Evolutionary conservation across 805 yeast species (phyloP).

Genomic region (Myxozyma geophila): DNA sequence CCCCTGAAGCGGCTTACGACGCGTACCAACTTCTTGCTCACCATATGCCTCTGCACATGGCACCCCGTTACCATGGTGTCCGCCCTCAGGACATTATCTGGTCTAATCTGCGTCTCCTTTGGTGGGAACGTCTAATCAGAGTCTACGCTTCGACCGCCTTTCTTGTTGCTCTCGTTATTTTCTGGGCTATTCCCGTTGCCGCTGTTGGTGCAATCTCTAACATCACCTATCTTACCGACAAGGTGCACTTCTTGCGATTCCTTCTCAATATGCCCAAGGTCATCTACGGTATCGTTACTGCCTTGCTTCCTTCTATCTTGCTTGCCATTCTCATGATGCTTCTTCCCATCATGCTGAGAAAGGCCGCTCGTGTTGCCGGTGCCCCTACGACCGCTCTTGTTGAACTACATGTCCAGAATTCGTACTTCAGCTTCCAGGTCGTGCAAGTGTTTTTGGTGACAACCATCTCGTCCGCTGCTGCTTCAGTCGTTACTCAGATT

Average conservation of each 20-base stretch:
- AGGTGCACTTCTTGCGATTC: slow-evolving; percentile 75
- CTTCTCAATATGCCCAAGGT: slow-evolving; percentile 71
- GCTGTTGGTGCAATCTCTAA: slow-evolving; percentile 94
- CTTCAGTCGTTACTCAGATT: slow-evolving; percentile 73
- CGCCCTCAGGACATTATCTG: slow-evolving; percentile 85
- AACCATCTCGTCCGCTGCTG: slow-evolving; percentile 81
- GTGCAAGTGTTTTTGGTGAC: slow-evolving; percentile 85
- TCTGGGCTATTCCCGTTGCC: slow-evolving; percentile 98
- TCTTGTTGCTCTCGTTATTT: slow-evolving; percentile 71
- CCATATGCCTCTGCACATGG: slow-evolving; percentile 50
- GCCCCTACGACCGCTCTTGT: slow-evolving; percentile 69
- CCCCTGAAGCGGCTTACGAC: slow-evolving; percentile 84
- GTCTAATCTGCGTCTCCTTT: slow-evolving; percentile 69
- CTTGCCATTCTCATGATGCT: slow-evolving; percentile 83
- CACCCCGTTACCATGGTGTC: slow-evolving; percentile 61
- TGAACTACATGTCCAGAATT: slow-evolving; percentile 81
- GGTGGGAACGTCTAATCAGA: slow-evolving; percentile 62
- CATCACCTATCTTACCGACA: slow-evolving; percentile 70
- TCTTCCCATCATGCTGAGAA: slow-evolving; percentile 81
- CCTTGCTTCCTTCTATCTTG: slow-evolving; percentile 80
- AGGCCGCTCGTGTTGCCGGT: slow-evolving; percentile 77
- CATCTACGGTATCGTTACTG: slow-evolving; percentile 83
- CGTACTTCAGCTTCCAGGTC: slow-evolving; percentile 90
- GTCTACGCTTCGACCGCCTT: slow-evolving; percentile 59
- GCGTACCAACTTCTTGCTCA: slow-evolving; percentile 78